These are phyloP conservation scores for Balakata baccata DNA, from an alignment of 345 rosid genomes.

Conservation along the genomic window DNA sequence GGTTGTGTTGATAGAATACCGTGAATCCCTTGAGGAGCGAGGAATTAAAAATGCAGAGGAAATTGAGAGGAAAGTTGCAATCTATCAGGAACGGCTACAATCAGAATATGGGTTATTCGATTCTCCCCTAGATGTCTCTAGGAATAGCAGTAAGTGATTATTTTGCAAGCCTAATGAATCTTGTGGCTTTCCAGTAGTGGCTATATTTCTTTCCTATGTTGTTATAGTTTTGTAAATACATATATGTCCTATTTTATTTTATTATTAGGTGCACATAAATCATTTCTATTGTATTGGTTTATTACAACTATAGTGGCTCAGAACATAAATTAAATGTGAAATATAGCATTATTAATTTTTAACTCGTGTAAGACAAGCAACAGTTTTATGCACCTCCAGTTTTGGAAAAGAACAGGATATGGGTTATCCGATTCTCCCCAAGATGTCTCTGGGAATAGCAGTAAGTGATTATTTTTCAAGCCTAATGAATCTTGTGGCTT, in stretches of 20 bases:
- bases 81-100: slow-evolving; percentile 68
- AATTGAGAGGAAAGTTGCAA: slow-evolving; percentile 81
- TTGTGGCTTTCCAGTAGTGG: too few species aligned
- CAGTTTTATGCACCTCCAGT: not conserved
- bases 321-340: not conserved
- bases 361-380: not conserved
- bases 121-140: slow-evolving; percentile 34
- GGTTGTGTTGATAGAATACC: slow-evolving; percentile 89
- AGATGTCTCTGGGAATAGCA: slow-evolving; percentile 44
- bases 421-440: slow-evolving; percentile 50
- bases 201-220: not conserved
- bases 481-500: not conserved
- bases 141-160: slow-evolving; percentile 62
- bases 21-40: slow-evolving; percentile 89
- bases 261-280: not conserved
- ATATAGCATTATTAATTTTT: not conserved
- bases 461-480: slow-evolving; percentile 47
- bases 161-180: slow-evolving; percentile 5
- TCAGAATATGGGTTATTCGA: slow-evolving; percentile 66
- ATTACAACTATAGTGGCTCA: not conserved
- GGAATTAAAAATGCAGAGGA: slow-evolving; percentile 76
- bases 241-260: not conserved
- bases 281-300: not conserved
- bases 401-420: slow-evolving; percentile 13
- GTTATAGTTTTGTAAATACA: not conserved